phyloP scores from a whole-genome alignment of 345 rosid genomes.

The Isatis tinctoria region DNA sequence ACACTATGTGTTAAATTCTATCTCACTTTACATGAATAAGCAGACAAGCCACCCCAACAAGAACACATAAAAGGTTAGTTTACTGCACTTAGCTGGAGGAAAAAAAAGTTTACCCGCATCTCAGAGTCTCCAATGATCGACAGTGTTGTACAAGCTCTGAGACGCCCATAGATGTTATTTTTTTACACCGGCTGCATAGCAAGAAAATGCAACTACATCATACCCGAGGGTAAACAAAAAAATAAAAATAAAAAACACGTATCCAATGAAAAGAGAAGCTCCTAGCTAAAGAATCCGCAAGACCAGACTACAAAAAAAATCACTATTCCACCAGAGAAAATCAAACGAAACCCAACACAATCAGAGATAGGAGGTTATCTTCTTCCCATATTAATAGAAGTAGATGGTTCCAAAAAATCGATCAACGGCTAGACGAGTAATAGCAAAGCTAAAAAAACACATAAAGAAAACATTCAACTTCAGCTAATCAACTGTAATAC shows the following conservation, averaged over 20 bases:
- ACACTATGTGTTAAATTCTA: constrained; percentile 6
- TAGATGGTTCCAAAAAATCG: not conserved
- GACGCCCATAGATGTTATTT: constrained; percentile 57
- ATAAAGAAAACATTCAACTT: not conserved
- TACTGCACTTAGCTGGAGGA: not conserved
- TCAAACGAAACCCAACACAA: not conserved
- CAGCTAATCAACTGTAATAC: constrained; percentile 24
- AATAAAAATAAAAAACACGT: not conserved
- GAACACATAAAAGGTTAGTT: not conserved
- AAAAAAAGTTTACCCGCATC: constrained; percentile 66
- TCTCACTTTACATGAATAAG: not conserved
- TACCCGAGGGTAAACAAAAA: not conserved
- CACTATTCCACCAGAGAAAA: not conserved
- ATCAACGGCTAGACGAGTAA: not conserved
- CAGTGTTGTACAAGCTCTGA: constrained; percentile 64
- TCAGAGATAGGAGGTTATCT: not conserved
- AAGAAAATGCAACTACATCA: not conserved
- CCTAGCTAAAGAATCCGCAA: constrained; percentile 1
- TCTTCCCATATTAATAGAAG: not conserved
- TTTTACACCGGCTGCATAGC: constrained; percentile 62
- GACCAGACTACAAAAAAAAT: not conserved
- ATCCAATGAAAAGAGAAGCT: not conserved
- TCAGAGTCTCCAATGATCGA: constrained; percentile 60
- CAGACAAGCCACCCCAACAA: not conserved
- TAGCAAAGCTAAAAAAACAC: not conserved